Percentiles rank a stretch among this genome's conserved stretches.
phyloP scores from a whole-genome alignment of 345 rosid species.

The Eucalyptus globulus region DNA sequence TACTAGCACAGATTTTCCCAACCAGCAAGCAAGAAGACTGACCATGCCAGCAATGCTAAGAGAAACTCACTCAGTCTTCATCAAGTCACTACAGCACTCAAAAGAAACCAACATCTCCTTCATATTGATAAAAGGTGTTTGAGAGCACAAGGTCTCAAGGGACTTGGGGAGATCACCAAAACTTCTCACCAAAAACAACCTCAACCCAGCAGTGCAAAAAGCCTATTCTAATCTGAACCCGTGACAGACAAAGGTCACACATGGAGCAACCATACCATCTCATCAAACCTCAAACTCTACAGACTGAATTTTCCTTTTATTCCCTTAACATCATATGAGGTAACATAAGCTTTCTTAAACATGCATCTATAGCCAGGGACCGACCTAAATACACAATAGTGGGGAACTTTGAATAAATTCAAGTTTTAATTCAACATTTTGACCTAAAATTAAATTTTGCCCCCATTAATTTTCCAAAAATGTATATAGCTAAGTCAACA shows the following conservation, averaged over 20 bases:
- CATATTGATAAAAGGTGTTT: neutral
- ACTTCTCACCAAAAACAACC: neutral
- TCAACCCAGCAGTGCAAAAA: neutral
- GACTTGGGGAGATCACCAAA: neutral
- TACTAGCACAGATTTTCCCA: neutral
- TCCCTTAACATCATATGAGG: neutral
- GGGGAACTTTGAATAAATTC: neutral
- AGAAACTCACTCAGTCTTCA: neutral
- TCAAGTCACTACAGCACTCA: neutral
- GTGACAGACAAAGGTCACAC: neutral
- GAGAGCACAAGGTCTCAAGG: neutral
- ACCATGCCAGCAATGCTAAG: neutral
- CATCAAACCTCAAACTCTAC: neutral
- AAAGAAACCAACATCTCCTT: neutral
- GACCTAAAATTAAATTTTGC: neutral
- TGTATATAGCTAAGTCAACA: neutral
- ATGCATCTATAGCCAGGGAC: neutral
- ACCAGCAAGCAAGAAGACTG: neutral
- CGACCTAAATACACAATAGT: neutral
- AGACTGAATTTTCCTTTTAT: neutral
- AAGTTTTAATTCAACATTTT: neutral
- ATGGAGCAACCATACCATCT: neutral
- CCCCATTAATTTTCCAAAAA: neutral
- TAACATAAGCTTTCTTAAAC: neutral
- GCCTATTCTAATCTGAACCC: neutral